phyloP scores from a whole-genome alignment of 352 stramenopile species.

The Globisporangium lucens region DNA sequence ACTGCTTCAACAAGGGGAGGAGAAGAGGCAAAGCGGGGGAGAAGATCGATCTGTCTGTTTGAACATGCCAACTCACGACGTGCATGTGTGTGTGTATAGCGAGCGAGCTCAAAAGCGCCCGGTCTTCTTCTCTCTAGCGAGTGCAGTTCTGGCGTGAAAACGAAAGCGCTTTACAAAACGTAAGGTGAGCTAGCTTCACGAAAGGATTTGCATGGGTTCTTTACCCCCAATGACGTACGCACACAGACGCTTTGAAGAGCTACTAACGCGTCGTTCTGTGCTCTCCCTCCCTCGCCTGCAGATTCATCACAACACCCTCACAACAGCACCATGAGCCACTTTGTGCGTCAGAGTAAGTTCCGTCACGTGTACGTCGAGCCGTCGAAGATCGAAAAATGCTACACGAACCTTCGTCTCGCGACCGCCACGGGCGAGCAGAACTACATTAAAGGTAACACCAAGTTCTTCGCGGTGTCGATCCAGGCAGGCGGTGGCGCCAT shows the following conservation, averaged over 20 bases:
- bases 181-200: background rate
- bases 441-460: constrained; percentile 99
- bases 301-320: constrained; percentile 4
- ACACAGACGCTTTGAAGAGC: background rate
- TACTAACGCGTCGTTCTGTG: background rate
- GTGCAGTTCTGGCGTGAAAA: constrained; percentile 8
- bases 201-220: background rate
- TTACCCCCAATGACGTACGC: background rate
- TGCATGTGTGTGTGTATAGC: background rate
- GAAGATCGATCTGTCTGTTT: constrained; percentile 7
- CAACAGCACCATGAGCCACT: constrained; percentile 85
- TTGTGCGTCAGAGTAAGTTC: constrained; percentile 97
- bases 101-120: constrained; percentile 8
- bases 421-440: constrained; percentile 99
- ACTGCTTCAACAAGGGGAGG: constrained; percentile 8
- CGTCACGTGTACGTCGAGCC: constrained; percentile 97
- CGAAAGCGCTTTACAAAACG: constrained; percentile 2
- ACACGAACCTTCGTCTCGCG: constrained; percentile 91
- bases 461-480: constrained; percentile 98
- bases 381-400: constrained; percentile 92
- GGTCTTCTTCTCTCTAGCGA: constrained; percentile 12
- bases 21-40: background rate
- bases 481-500: constrained; percentile 88
- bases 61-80: background rate
- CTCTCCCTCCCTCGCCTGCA: background rate